Conservation (phyloP, 192 early-diverging fungal genomes). For the Coemansia sp. region DNA sequence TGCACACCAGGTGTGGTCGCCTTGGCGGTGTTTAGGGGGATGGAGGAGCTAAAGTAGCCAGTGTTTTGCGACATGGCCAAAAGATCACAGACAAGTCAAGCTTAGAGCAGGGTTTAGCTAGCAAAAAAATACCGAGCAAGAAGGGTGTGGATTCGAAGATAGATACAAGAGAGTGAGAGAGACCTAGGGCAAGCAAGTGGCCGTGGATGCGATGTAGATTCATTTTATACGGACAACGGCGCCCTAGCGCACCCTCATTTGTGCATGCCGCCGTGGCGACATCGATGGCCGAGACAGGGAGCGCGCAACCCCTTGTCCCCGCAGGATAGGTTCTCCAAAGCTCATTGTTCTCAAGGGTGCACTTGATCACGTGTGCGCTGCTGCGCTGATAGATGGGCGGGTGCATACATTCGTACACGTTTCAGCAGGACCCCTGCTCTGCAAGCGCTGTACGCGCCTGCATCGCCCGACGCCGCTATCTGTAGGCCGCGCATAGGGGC, state of each 20-base stretch:
- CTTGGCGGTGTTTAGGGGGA: constrained; percentile 52
- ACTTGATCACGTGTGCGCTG: constrained; percentile 6
- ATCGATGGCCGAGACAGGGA: background rate
- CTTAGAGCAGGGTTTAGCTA: background rate
- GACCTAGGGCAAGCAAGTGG: background rate
- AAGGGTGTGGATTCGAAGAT: background rate
- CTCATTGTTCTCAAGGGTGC: background rate
- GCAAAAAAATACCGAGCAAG: too few relatives aligned
- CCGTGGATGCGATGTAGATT: background rate
- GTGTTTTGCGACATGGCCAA: constrained; percentile 23
- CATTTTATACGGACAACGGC: constrained; percentile 1
- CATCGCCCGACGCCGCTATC: background rate
- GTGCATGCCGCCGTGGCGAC: background rate
- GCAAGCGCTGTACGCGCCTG: background rate
- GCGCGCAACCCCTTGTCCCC: constrained; percentile 4
- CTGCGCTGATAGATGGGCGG: background rate
- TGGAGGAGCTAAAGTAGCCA: constrained; percentile 52
- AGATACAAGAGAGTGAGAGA: background rate
- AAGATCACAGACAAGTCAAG: background rate
- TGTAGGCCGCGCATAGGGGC: background rate
- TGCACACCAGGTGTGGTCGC: constrained; percentile 47
- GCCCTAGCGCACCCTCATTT: background rate
- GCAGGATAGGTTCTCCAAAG: background rate
- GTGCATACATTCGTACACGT: constrained; percentile 1
- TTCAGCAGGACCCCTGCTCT: background rate